These are phyloP conservation scores for Aegilops sharonensis DNA, from an alignment of 176 grass and related monocot species.

Conservation along the genomic window DNA sequence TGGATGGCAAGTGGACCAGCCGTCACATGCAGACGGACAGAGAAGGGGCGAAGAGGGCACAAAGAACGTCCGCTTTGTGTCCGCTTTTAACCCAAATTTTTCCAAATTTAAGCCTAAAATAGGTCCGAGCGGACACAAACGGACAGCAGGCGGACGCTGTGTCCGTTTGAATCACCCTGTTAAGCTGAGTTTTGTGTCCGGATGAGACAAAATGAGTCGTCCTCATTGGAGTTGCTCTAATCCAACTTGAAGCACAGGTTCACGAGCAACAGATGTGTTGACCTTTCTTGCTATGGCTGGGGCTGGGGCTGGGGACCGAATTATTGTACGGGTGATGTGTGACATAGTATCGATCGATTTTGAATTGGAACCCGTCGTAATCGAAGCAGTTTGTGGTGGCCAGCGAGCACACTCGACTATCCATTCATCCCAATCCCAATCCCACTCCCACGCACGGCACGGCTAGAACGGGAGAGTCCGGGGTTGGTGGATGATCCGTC, in stretches of 20 bases:
- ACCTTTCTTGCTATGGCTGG: neutral
- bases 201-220: too few species aligned
- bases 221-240: too few species aligned
- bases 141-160: too few species aligned
- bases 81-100: too few species aligned
- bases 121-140: too few species aligned
- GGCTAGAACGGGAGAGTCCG: neutral
- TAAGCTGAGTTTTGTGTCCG: too few species aligned
- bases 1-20: too few species aligned
- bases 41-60: too few species aligned
- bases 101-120: too few species aligned
- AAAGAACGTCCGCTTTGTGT: too few species aligned
- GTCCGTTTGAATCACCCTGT: too few species aligned
- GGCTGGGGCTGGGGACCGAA: neutral
- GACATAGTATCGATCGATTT: neutral
- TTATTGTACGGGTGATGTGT: neutral
- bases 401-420: neutral
- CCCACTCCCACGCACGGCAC: neutral
- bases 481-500: neutral
- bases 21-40: too few species aligned
- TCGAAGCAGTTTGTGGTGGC: neutral
- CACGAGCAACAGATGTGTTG: neutral
- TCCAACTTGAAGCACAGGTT: neutral
- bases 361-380: neutral
- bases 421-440: neutral